Evolutionary conservation across 164 flowering plant genomes (phyloP), one percentile per base, ranked within the genome.

Genomic region (Akebia trifoliata): DNA sequence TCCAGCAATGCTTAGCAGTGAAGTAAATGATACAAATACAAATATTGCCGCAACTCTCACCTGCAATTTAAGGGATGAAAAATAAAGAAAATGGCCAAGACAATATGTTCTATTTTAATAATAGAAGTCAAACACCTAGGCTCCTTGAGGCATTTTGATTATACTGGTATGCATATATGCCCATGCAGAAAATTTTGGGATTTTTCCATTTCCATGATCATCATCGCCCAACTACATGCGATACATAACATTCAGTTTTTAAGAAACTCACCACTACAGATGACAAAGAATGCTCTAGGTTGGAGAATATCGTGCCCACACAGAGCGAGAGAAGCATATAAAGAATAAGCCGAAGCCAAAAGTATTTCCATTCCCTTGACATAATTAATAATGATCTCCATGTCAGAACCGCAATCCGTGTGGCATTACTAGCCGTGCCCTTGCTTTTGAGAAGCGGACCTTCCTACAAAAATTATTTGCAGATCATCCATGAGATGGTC

Each of bases 341-440:
- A 38, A 94, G 83, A 68, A 87, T 69, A 50, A 94, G 68, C 47
- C 93, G 90, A 53, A 94, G 90, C 99, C 99, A 94, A 63, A 80
- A 90, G 73, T 86, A 88, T 64, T 85, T 85, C 97, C 97, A 94
- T 69, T 94, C 99, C 67, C 99, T 86, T 37, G 99, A 90, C 97
- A 94, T 88, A 12, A 90, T 75, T 61, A 90, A 69, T 43, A 94
- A 64, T n/a, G 99, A 94, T 70, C 99, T 81, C 97, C 97, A 88
- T n/a, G 96, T 94, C 66, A 94, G 73, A 34, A 90, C 90, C 34
- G 87, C 92, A 69, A 85, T 53, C 37, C 81, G 72, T 20, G 93
- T 85, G 21, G 70, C 81, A 72, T 12, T 50, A 57, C 85, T 66
- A 28, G 92, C 93, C 64, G 70, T 83, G 43, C 99, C 97, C 62